Base-by-base conservation (phyloP, 257 asterid species). In the Solanum chaucha region DNA sequence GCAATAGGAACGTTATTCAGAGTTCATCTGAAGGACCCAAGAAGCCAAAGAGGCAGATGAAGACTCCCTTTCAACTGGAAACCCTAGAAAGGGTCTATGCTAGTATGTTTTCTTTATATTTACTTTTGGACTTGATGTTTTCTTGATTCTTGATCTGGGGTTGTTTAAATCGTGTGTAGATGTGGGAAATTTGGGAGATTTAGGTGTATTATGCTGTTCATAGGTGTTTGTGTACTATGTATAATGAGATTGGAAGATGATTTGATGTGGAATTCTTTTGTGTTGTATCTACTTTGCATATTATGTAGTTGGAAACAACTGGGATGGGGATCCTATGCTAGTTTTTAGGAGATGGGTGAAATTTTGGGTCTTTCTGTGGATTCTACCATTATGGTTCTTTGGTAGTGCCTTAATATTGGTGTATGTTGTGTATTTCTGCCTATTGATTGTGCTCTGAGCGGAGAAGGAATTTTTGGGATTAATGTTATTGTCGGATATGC, bases 1-100 rank as follows among this genome's bases (percentile, higher is more conserved):
- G 92, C 87, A 87, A 92, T 44, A 89, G 41, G 90, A 88, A 89
- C 83, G 83, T 87, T 88, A 87, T 91, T 90, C 95, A 91, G 82
- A 89, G 94, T 88, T 91, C 93, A 8, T 35, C 90, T 30, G 97
- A 93, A 73, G 94, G 90, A 35, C 90, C 94, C 35, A 97, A 95
- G 97, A 92, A 94, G 94, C 96, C 99, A 72, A 97, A 97, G 88
- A 95, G 99, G 46, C 99, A 96, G 98, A 97, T 97, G 99, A 97
- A 97, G 94, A 97, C 99, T 87, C 99, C 99, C 32, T 95, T 91
- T 90, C 99, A 97, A 93, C 93, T 97, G 95, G 95, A 94, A 87
- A 90, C 88, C 90, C 98, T 97, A 10, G 99, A 97, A 88, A 92
- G 92, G 85, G 94, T 98, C 83, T 97, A 94, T 90, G 88, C 97